phyloP scores from a whole-genome alignment of 176 grass and related monocot species.

The Raddia guianensis region DNA sequence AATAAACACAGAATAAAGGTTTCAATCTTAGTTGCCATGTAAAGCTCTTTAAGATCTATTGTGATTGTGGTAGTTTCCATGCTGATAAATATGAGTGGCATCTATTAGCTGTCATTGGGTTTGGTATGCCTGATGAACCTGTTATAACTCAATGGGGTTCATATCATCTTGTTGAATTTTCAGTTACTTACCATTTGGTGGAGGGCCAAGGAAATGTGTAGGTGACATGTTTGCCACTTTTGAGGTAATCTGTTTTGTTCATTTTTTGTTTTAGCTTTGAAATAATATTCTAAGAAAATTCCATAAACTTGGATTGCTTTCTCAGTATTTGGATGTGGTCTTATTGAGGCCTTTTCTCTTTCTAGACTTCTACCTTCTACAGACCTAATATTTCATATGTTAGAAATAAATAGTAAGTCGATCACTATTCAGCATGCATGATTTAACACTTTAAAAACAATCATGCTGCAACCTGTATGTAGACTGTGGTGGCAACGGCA shows the following conservation, averaged over 20 bases:
- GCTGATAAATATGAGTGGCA: neutral
- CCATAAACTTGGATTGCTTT: neutral
- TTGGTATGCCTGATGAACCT: neutral
- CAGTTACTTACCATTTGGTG: slow-evolving; percentile 99
- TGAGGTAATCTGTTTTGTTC: slow-evolving; percentile 63
- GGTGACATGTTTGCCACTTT: slow-evolving; percentile 99
- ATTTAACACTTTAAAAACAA: slow-evolving; percentile 23
- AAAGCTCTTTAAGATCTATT: neutral
- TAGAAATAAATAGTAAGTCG: slow-evolving; percentile 20
- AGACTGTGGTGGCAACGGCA: slow-evolving; percentile 87
- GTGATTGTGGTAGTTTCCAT: slow-evolving; percentile 3
- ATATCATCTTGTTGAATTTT: slow-evolving; percentile 51
- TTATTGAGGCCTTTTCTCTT: neutral
- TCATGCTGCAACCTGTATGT: slow-evolving; percentile 39
- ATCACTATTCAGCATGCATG: slow-evolving; percentile 2
- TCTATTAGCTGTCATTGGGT: neutral
- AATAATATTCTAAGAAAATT: neutral
- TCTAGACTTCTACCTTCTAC: slow-evolving; percentile 12
- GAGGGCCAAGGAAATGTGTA: slow-evolving; percentile 93
- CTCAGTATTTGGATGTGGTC: neutral
- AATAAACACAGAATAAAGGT: slow-evolving; percentile 16
- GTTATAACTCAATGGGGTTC: slow-evolving; percentile 27
- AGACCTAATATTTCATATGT: neutral
- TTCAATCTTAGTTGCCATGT: neutral
- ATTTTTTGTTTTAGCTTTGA: neutral